Evolutionary conservation across 805 yeast genomes (phyloP).

Genomic region (Pichia kluyveri): DNA sequence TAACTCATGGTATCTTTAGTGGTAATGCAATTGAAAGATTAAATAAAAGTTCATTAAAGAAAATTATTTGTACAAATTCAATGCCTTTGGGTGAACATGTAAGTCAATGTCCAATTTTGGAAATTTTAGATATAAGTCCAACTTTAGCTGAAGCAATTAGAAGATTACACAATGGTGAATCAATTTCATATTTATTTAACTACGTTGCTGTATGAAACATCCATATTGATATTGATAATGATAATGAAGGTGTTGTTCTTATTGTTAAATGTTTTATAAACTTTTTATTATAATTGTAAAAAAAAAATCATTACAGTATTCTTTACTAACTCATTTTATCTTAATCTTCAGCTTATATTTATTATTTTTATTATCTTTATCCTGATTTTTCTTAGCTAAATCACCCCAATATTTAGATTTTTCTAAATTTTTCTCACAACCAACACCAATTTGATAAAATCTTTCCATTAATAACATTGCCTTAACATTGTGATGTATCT

Average conservation of each 20-base stretch:
- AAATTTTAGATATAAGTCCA: conserved; percentile 76
- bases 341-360: not conserved
- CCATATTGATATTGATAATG: not conserved
- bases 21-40: conserved; percentile 74
- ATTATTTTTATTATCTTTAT: not conserved
- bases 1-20: conserved; percentile 90
- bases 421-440: conserved; percentile 51
- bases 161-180: conserved; percentile 93
- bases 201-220: conserved; percentile 35
- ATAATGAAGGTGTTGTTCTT: conserved; percentile 20
- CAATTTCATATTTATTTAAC: conserved; percentile 77
- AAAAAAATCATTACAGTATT: not conserved
- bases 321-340: not conserved
- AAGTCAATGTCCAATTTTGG: conserved; percentile 56
- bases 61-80: conserved; percentile 86
- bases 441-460: conserved; percentile 81
- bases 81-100: conserved; percentile 71
- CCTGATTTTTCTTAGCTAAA: conserved; percentile 45
- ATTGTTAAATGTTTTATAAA: not conserved
- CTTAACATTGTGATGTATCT: conserved; percentile 51
- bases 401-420: conserved; percentile 69
- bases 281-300: not conserved
- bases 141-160: conserved; percentile 90
- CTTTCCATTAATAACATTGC: conserved; percentile 83
- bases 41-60: conserved; percentile 54